Evolutionary conservation across 257 asterid genomes (phyloP).

Genomic region (Solanum corneliomulleri): DNA sequence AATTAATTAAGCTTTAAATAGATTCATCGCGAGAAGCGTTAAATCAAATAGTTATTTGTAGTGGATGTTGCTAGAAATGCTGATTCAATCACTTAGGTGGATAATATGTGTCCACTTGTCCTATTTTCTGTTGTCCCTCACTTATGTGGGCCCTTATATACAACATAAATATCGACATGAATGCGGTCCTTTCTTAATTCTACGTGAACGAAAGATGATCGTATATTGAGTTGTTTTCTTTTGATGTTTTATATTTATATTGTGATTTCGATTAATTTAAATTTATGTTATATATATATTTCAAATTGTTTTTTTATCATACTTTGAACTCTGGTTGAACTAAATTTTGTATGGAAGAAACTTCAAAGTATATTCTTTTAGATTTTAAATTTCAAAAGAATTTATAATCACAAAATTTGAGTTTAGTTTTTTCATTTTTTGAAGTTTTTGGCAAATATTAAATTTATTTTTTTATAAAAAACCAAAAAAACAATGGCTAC

Average conservation of each 20-base stretch:
- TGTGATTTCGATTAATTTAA: not conserved
- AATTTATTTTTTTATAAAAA: not conserved
- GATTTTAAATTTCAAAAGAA: not conserved
- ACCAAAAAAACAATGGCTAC: not conserved
- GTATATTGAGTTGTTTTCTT: accelerated
- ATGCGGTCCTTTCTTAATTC: not conserved
- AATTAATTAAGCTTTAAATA: not conserved
- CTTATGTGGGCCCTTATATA: not conserved
- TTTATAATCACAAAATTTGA: not conserved
- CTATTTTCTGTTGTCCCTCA: not conserved
- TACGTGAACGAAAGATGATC: not conserved
- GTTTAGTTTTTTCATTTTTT: not conserved
- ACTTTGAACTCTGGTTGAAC: not conserved
- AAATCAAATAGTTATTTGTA: not conserved
- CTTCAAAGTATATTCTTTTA: no score
- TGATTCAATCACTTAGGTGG: not conserved
- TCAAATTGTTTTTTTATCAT: no score
- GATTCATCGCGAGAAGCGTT: accelerated
- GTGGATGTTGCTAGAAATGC: not conserved
- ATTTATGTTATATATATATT: no score
- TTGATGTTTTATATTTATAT: not conserved
- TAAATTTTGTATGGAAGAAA: not conserved
- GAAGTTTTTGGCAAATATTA: not conserved
- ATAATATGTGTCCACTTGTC: not conserved
- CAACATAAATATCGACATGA: not conserved